Evolutionary conservation across 2,329 filamentous ascomycete genomes (phyloP).

Genomic region (Ramichloridium luteum): DNA sequence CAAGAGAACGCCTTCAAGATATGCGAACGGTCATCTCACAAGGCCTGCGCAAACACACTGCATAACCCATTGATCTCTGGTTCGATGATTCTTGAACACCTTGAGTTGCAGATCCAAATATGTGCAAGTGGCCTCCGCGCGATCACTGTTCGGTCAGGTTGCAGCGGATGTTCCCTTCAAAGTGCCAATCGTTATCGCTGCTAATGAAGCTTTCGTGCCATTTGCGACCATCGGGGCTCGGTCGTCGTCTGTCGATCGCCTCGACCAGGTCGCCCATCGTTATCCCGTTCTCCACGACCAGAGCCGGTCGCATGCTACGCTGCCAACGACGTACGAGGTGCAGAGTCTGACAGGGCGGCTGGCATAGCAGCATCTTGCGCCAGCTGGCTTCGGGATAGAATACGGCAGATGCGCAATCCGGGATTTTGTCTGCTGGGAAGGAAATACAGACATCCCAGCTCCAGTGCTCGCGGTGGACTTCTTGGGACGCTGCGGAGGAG

Average conservation of each 20-base stretch:
- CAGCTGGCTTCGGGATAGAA: conserved; percentile 22
- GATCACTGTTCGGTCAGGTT: conserved; percentile 17
- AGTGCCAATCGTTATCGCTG: conserved; percentile 26
- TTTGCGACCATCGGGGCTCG: conserved; percentile 9
- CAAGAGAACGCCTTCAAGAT: too few species aligned
- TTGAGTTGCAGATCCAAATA: too few species aligned
- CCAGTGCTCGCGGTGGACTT: conserved; percentile 17
- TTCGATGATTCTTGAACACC: too few species aligned
- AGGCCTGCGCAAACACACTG: too few species aligned
- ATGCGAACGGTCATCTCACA: too few species aligned
- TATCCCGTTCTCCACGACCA: conserved; percentile 18
- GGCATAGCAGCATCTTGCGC: conserved; percentile 25
- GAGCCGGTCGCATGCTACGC: conserved; percentile 16
- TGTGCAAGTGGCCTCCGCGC: too few species aligned
- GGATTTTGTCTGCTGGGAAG: conserved; percentile 17
- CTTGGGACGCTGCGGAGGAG: conserved; percentile 1
- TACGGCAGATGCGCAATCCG: conserved; percentile 12
- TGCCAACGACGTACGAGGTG: conserved; percentile 22
- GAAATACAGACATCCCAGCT: conserved; percentile 24
- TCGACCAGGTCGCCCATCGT: conserved; percentile 24
- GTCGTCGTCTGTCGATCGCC: conserved; percentile 13
- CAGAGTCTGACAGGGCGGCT: conserved; percentile 23
- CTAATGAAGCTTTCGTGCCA: conserved; percentile 24
- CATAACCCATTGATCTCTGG: too few species aligned
- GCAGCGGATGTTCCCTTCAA: conserved; percentile 24